These are phyloP conservation scores for Avena insularis DNA, from an alignment of 176 grass and related monocot genomes.

Conservation along the genomic window DNA sequence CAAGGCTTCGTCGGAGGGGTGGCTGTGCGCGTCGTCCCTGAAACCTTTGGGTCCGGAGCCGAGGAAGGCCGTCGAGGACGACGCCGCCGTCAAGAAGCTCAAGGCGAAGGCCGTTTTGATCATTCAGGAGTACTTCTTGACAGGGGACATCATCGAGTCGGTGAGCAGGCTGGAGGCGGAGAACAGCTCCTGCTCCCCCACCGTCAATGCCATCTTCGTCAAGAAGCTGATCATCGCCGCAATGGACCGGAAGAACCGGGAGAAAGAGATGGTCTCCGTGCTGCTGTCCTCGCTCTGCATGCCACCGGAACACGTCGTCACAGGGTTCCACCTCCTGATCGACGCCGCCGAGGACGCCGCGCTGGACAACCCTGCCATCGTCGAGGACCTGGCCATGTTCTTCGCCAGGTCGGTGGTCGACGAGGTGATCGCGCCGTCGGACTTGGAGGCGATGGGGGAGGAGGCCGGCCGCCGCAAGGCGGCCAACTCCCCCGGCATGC, in stretches of 20 bases:
- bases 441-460: slow-evolving; percentile 61
- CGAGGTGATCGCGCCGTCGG: slow-evolving; percentile 71
- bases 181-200: slow-evolving; percentile 44
- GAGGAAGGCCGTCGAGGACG: slow-evolving; percentile 48
- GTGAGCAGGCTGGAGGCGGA: slow-evolving; percentile 45
- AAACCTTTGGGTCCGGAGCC: slow-evolving; percentile 45
- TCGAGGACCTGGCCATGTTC: slow-evolving; percentile 77
- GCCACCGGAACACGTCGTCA: slow-evolving; percentile 62
- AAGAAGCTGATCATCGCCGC: slow-evolving; percentile 63
- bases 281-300: slow-evolving; percentile 72
- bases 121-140: slow-evolving; percentile 68
- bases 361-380: slow-evolving; percentile 70
- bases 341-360: slow-evolving; percentile 72
- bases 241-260: slow-evolving; percentile 84
- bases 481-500: slow-evolving; percentile 25
- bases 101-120: slow-evolving; percentile 38
- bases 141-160: slow-evolving; percentile 53
- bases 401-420: slow-evolving; percentile 77
- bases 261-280: slow-evolving; percentile 78
- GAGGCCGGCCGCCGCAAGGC: slow-evolving; percentile 31
- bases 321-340: slow-evolving; percentile 69
- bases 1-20: slow-evolving; percentile 65
- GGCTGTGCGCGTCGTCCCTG: slow-evolving; percentile 61
- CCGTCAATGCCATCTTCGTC: slow-evolving; percentile 67
- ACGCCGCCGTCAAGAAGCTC: slow-evolving; percentile 38